phyloP scores from a whole-genome alignment of 768 basidiomycete species.

The Trametes punicea region DNA sequence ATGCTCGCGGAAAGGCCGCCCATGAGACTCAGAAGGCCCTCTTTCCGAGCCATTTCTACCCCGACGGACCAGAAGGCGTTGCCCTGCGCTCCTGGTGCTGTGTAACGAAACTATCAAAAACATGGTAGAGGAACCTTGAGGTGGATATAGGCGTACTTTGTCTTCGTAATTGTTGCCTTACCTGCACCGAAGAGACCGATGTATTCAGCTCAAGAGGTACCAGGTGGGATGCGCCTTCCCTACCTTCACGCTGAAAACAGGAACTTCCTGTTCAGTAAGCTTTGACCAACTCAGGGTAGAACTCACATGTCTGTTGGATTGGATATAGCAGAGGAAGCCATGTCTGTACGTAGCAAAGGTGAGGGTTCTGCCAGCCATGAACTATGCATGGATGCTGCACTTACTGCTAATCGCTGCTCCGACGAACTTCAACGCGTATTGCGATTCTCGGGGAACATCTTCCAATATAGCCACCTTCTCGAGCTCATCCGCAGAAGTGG shows the following conservation, averaged over 20 bases:
- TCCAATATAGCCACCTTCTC: slow-evolving; percentile 24
- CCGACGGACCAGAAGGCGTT: slow-evolving; percentile 35
- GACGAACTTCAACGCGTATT: slow-evolving; percentile 30
- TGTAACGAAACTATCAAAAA: too few relatives aligned
- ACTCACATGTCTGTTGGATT: slow-evolving; percentile 37
- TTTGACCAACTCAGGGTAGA: not conserved
- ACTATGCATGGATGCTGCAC: slow-evolving; percentile 2
- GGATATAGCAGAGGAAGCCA: slow-evolving; percentile 34
- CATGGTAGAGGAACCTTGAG: too few relatives aligned
- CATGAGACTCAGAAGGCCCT: slow-evolving; percentile 32
- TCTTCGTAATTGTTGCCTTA: slow-evolving; percentile 34
- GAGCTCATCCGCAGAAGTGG: slow-evolving; percentile 22
- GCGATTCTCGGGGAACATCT: slow-evolving; percentile 11
- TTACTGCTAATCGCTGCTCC: slow-evolving; percentile 31
- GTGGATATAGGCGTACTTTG: slow-evolving; percentile 30
- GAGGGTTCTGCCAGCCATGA: not conserved
- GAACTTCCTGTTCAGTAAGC: not conserved
- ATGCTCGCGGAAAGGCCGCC: slow-evolving; percentile 35
- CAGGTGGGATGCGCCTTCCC: not conserved
- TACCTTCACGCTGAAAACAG: slow-evolving; percentile 27
- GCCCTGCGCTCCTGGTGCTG: slow-evolving; percentile 28
- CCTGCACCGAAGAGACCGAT: slow-evolving; percentile 18
- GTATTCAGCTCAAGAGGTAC: not conserved
- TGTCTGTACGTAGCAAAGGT: too few relatives aligned
- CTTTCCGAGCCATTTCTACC: slow-evolving; percentile 31